Evolutionary conservation across 495 filamentous ascomycete species (phyloP), one percentile per base, ranked within the genome.

Genomic region (Sordaria brevicollis): DNA sequence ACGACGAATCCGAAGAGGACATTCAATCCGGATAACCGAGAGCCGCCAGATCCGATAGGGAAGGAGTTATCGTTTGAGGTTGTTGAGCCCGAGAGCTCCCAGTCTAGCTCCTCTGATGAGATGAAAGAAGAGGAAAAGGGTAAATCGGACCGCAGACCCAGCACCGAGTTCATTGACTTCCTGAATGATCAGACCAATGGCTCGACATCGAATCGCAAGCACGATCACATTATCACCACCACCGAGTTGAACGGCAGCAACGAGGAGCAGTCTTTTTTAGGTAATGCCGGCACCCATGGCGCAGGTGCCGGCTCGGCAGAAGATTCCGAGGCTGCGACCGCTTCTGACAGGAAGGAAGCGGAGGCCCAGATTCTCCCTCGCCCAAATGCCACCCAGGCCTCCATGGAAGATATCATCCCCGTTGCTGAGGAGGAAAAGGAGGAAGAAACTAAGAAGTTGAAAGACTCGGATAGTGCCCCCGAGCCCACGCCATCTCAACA

Each of bases 221-320:
- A 76, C 43, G 71, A 74, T 2, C 39, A 67, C 4, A 68, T 36
- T 4, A 68, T 39, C 5, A 67, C 75, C 67, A 67, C 35, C 71
- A 65, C 73, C 31, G 68, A 78, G 66, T 4, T 62, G 6, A 77
- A 72, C 68, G 77, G 75, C 68, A 72, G 73, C n/a, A 70, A 76
- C 66, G 76, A 80, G 67, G 77, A 81, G 75, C 72, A 81, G 80
- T 85, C 84, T 87, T 87, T 87, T 87, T 87, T 87, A 87, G 85
- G 72, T 87, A 86, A 83, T 81, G 83, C 85, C 86, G 86, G 78
- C 81, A 86, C 82, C 81, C 79, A 81, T 85, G 87, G 84, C 83
- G 82, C 83, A 83, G 86, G 84, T 87, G 85, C 78, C 84, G 85
- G 86, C 81, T 73, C 83, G 80, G 81, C 77, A 75, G 79, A 79